These are phyloP conservation scores for Ophiosphaerella herpotricha DNA, from an alignment of 2,329 filamentous ascomycete genomes.

Conservation along the genomic window DNA sequence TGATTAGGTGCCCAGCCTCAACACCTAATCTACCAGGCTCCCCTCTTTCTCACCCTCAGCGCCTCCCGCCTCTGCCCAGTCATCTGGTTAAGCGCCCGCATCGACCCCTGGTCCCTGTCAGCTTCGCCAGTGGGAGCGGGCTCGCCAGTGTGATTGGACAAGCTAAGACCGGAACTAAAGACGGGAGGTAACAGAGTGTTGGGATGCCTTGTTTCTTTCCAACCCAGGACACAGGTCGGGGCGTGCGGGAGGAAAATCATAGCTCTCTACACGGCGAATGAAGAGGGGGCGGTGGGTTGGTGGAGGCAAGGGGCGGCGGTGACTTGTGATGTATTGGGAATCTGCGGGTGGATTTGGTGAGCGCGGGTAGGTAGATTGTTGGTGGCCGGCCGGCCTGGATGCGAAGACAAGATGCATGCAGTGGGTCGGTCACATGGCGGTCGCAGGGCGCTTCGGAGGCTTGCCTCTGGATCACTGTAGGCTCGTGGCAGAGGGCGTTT, in stretches of 20 bases:
- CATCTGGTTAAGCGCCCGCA: constrained; percentile 7
- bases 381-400: not conserved
- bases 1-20: too few relatives aligned
- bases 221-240: not conserved
- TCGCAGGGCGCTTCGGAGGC: constrained; percentile 5
- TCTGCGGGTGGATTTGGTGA: too few relatives aligned
- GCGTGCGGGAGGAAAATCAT: too few relatives aligned
- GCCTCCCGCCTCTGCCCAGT: constrained; percentile 10
- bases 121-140: not conserved
- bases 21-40: too few relatives aligned
- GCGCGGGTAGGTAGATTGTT: not conserved
- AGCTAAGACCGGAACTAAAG: not conserved
- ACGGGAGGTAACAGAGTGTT: constrained; percentile 32
- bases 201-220: constrained; percentile 10
- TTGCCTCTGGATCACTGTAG: too few relatives aligned
- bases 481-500: too few relatives aligned
- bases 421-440: constrained; percentile 5
- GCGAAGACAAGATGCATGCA: not conserved
- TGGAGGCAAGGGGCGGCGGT: not conserved
- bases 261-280: too few relatives aligned
- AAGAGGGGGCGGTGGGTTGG: not conserved
- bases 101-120: not conserved
- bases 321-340: too few relatives aligned
- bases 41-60: too few relatives aligned
- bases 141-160: constrained; percentile 2